Evolutionary conservation across 352 stramenopile species (phyloP), one percentile per base, ranked within the genome.

Genomic region (Globisporangium heterothallicum): DNA sequence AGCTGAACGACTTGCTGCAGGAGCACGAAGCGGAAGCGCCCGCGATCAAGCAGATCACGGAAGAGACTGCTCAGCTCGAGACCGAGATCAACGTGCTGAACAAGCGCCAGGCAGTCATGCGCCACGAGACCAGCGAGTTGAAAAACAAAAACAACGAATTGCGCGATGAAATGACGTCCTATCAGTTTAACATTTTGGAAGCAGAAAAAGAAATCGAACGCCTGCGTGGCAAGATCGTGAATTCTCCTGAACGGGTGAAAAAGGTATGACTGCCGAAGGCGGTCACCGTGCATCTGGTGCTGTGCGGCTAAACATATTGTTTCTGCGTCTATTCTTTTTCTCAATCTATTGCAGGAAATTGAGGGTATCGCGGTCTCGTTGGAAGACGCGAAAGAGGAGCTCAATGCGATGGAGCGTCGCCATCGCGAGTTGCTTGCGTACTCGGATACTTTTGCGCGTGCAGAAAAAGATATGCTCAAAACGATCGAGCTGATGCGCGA

Each of bases 71-170:
- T n/a, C 68, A 84, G 27, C 66, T 96, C 2, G 88, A 97, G 53
- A 60, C 59, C 6, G 79, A 97, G 45, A 98, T 98, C 63, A 84
- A 96, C 32, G 67, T 71, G 43, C 70, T 96, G 24, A 98, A 98
- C 58, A 88, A 88, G 52, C 63, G 88, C 18, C 95, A 98, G 59
- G 74, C 88, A 0, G 72, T 88, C 10, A 75, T 97, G 55, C 77
- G 81, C 29, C 79, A 94, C 59, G 79, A 98, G 59, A 87, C 67
- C 5, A 66, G 66, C 36, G 68, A 84, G 54, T 66, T 97, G 25
- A 96, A 97, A 53, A 70, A 58, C 35, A 68, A 81, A 54, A 78
- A 82, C 57, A 84, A 80, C 30, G 66, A 87, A 46, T 62, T 98
- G 38, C 85, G 94, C 56, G 92, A 98, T 70, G 72, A 78, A 19